Evolutionary conservation across 225 moss, liverwort and hornwort species (phyloP), one percentile per base, ranked within the genome.

Genomic region (Physcomitrium patens): DNA sequence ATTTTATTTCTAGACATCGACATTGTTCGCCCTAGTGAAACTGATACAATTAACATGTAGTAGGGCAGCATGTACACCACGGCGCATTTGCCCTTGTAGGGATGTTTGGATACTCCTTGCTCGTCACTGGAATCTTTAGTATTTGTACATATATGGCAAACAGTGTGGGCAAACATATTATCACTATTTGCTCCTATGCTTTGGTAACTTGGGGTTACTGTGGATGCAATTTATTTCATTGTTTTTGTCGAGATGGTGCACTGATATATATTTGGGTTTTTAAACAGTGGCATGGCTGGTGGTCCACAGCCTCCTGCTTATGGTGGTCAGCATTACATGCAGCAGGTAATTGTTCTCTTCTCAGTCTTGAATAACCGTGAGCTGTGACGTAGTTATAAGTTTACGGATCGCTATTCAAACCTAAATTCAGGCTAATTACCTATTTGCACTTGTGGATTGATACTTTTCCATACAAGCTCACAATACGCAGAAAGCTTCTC

Each of bases 261-360:
- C 74, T 86, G 44, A 83, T 67, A 11, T 43, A 49, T 61, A 7
- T 79, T 47, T 82, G 48, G 72, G 23, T 22, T 51, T 79, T 58
- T 53, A 14, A 37, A 80, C 90, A 92, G 92, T 22, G 85, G 84
- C 47, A 88, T 88, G 78, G 60, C 86, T 64, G 90, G 83, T 74
- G 86, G 80, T 77, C 83, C 90, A 63, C 86, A 80, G 63, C 84
- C 88, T 76, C 78, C 86, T 46, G 82, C 68, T 24, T 93, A 90
- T 74, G 86, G 85, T 76, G 31, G 31, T 37, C 31, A 37, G 31
- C 31, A 37, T 37, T 93, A 93, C 63, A 93, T 93, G 90, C 90
- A 87, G 69, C 92, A 89, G 86, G 92, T 93, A 72, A 69, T 19
- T 45, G 7, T 50, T 59, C 68, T 26, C 41, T 54, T 60, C 20